Base-by-base conservation (phyloP, 2,329 filamentous ascomycete genomes). In the Colletotrichum acutatum region DNA sequence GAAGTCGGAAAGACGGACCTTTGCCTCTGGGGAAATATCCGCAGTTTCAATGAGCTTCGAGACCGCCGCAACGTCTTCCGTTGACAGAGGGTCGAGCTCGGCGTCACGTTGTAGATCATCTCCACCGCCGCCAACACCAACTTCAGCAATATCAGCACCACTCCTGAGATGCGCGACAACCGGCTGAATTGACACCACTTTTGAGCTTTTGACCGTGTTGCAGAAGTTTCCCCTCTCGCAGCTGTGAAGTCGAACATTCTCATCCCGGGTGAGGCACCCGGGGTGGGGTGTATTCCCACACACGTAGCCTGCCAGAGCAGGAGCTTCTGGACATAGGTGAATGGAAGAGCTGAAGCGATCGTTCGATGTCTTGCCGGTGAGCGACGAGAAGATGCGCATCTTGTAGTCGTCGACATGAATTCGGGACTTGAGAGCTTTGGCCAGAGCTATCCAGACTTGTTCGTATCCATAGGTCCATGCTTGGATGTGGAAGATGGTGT, bases 391-490 rank as follows among this genome's bases (percentile, higher is more conserved):
- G 0, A 98, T 86, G 1, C 87, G 83, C 78, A 92, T 86, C 76
- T 95, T 94, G 79, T 98, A 98, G 19, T 90, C 84, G 79, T 97
- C 95, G 3, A 98, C 90, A 77, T 98, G 96, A 2, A 98, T 89
- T 86, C 86, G 88, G 3, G 92, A 92, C 6, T 89, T 83, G 0
- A 98, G 84, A 12, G 91, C 90, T 26, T 91, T 89, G 0, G 95
- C 92, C 0, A 98, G 83, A 0, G 94, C 93, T 71, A 95, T 85
- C 95, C 95, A 98, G 0, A 98, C 95, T 65, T 97, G 93, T 80
- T 98, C 95, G 75, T 98, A 98, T 0, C 87, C 88, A 79, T 97
- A 97, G 0, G 96, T 98, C 95, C 95, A 98, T 0, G 95, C 90
- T 69, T 95, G 90, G 58, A 98, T 88, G 80, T 97, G 93, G 78